Percentiles rank a stretch among this genome's conserved stretches.
phyloP scores from a whole-genome alignment of 306 rosid species.

The Cucurbita pepo region DNA sequence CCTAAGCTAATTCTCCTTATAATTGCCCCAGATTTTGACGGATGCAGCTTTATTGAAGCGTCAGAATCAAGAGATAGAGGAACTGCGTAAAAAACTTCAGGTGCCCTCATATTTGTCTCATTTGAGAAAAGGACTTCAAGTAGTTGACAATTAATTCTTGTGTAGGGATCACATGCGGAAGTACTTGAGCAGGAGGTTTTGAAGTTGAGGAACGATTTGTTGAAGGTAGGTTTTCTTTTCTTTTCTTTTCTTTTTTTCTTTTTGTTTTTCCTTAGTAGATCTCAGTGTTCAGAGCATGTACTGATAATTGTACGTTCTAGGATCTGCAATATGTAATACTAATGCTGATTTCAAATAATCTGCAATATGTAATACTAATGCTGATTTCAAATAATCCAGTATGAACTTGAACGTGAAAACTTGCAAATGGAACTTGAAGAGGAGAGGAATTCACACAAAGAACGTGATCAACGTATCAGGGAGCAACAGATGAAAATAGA shows the following conservation, averaged over 20 bases:
- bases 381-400: constrained; percentile 34
- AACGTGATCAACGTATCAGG: constrained; percentile 40
- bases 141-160: constrained; percentile 8
- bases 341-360: constrained; percentile 15
- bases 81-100: constrained; percentile 71
- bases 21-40: constrained; percentile 55
- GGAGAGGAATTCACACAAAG: constrained; percentile 58
- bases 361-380: neutral
- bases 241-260: neutral
- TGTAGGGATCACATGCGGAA: constrained; percentile 85
- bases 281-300: neutral
- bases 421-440: constrained; percentile 70
- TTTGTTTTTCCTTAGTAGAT: neutral
- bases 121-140: neutral
- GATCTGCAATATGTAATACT: neutral
- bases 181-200: constrained; percentile 84
- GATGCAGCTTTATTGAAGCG: constrained; percentile 89
- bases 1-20: neutral
- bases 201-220: constrained; percentile 79
- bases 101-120: constrained; percentile 19
- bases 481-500: constrained; percentile 54
- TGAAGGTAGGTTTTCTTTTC: constrained; percentile 35
- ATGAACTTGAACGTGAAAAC: constrained; percentile 78
- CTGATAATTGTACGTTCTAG: neutral
- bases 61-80: constrained; percentile 87